Conservation (phyloP, 176 grass and related monocot species). For the Aechmea fasciata region DNA sequence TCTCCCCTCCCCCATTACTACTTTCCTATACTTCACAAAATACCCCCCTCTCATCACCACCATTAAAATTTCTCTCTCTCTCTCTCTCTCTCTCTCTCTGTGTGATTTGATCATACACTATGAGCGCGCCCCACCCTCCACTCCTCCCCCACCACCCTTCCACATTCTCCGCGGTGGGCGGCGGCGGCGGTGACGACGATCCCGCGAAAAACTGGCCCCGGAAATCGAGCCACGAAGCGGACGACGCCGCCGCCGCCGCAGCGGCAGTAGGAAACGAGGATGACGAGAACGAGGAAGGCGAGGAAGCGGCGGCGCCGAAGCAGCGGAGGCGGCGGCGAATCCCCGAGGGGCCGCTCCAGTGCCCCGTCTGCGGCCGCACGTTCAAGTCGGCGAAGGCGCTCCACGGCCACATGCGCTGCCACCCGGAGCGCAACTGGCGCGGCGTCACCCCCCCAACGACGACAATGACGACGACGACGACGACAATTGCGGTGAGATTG, state of each 20-base stretch:
- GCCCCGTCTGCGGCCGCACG: conserved; percentile 39
- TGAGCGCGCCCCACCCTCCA: neutral
- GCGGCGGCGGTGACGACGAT: neutral
- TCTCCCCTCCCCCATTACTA: neutral
- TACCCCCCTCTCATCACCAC: neutral
- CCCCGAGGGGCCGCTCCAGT: conserved; percentile 14
- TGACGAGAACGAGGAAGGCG: neutral
- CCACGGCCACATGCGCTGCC: conserved; percentile 65
- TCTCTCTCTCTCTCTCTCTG: neutral
- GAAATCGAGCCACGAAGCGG: neutral
- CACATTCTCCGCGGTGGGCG: neutral
- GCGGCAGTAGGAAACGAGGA: neutral
- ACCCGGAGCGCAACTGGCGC: conserved; percentile 61
- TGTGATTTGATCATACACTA: neutral
- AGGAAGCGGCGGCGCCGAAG: neutral
- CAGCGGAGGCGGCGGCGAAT: neutral
- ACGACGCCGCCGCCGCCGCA: neutral
- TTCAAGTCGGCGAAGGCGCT: conserved; percentile 53
- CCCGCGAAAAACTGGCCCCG: neutral
- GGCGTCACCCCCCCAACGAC: conserved; percentile 31
- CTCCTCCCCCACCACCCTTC: neutral
- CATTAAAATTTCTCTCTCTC: neutral
- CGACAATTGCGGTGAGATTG: neutral
- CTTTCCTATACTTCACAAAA: neutral
- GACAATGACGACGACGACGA: too few species aligned